Evolutionary conservation across 208 protist species (phyloP).

Genomic region (Leishmania tarentolae): DNA sequence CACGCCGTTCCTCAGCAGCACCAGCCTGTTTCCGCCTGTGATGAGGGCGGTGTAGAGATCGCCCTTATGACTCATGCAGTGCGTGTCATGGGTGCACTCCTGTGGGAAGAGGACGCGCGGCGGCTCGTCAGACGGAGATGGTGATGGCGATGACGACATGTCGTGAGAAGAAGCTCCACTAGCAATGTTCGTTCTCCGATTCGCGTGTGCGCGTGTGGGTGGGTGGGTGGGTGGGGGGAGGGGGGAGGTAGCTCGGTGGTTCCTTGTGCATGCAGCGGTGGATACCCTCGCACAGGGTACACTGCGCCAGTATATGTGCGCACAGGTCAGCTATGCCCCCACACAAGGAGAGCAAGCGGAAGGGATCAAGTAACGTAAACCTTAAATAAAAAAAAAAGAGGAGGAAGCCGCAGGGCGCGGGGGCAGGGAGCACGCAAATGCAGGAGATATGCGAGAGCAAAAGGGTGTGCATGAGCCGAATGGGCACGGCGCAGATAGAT

Average conservation of each 20-base stretch:
- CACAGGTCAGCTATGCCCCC: background rate
- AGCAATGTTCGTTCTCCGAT: background rate
- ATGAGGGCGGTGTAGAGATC: slow-evolving; percentile 73
- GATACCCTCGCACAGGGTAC: background rate
- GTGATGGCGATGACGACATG: background rate
- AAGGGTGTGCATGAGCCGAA: background rate
- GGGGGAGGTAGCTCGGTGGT: background rate
- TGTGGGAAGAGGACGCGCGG: slow-evolving; percentile 68
- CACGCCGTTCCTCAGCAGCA: slow-evolving; percentile 62
- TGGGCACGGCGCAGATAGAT: background rate
- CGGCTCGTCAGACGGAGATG: slow-evolving; percentile 2
- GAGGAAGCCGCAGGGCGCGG: background rate
- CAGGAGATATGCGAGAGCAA: background rate
- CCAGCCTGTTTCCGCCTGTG: slow-evolving; percentile 46
- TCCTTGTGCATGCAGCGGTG: background rate
- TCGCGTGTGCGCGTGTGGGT: background rate
- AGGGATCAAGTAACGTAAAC: background rate
- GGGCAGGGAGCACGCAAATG: background rate
- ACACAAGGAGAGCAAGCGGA: slow-evolving; percentile 4
- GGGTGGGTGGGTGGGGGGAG: too few relatives aligned
- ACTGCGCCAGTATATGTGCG: background rate
- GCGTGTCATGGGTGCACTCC: slow-evolving; percentile 56
- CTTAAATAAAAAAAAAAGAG: too few relatives aligned
- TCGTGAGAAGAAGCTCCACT: too few relatives aligned
- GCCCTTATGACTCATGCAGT: slow-evolving; percentile 50